Base-by-base conservation (phyloP, 225 moss, liverwort and hornwort genomes). In the Marchantia polymorpha region DNA sequence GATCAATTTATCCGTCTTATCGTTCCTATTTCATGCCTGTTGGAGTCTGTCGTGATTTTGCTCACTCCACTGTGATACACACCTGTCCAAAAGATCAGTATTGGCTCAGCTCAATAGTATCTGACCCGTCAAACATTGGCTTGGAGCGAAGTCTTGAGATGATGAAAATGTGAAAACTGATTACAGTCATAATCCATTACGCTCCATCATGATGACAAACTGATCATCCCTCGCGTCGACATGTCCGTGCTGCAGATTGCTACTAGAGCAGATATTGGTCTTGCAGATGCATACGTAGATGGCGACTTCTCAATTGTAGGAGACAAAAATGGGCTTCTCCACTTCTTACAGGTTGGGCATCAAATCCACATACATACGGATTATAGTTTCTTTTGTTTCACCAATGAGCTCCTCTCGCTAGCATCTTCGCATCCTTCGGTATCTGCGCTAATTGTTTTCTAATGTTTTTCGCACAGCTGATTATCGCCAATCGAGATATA, bases 281-380 rank as follows among this genome's bases (percentile, higher is more conserved):
- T 97, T 50, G 97, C 94, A 49, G 94, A 97, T 77, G 90, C 97
- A 7, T 94, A 87, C 8, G 83, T 97, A 1, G 94, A 97, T 52
- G 97, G 94, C 0, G 97, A 97, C 81, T 89, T 93, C 58, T 81
- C 85, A 15, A 89, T 91, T 52, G 86, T 91, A 61, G 87, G 92
- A 70, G 74, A 84, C 10, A 89, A 90, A 74, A 80, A 88, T 70
- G 92, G 94, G 79, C 87, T 97, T 13, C 80, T 91, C 16, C 83
- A 88, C 74, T 91, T 97, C 68, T 30, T 96, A 12, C 85, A 91
- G 84, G 93, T 94, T 49, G 17, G 71, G 50, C 22, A 19, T 61
- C 61, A 7, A n/a, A 6, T 58, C 23, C 9, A 50, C 11, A 39
- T 39, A 39, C 39, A 39, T 39, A 39, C 39, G 39, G 39, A 39